Percentiles rank a stretch among this genome's conserved stretches.
Conservation (phyloP, 768 basidiomycete genomes). For the Mycena albidolilacea region DNA sequence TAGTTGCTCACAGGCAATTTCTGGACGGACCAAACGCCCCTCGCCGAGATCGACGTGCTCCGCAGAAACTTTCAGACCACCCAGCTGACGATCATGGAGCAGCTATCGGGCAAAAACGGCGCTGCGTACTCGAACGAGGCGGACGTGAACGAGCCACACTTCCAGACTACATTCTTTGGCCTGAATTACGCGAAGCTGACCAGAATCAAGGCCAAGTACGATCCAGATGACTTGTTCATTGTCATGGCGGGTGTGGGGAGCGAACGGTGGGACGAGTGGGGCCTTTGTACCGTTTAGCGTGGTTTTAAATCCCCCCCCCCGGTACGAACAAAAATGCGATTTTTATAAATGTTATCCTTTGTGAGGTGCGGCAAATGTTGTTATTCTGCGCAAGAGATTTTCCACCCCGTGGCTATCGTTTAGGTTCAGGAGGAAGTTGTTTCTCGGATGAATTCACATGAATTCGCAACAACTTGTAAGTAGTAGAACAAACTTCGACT, state of each 20-base stretch:
- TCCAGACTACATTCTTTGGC: not conserved
- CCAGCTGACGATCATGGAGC: not conserved
- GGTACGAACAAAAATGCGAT: too few species aligned
- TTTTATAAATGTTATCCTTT: too few species aligned
- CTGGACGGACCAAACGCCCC: slow-evolving; percentile 14
- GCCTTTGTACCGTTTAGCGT: not conserved
- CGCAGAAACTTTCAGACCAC: not conserved
- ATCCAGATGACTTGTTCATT: not conserved
- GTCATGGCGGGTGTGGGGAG: not conserved
- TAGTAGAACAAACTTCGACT: too few species aligned
- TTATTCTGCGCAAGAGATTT: too few species aligned
- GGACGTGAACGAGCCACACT: not conserved
- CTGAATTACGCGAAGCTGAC: not conserved
- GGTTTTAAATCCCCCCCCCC: not conserved
- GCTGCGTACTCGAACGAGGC: not conserved
- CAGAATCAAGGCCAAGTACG: not conserved
- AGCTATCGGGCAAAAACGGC: not conserved
- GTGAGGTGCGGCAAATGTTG: too few species aligned
- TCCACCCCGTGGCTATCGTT: too few species aligned
- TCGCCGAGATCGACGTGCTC: not conserved
- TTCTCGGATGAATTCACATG: too few species aligned
- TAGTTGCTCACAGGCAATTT: slow-evolving; percentile 15
- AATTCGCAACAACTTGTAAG: too few species aligned
- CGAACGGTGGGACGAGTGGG: not conserved
- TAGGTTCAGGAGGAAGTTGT: too few species aligned